Percentiles rank a stretch among this genome's conserved stretches.
Conservation (phyloP, 176 grass and related monocot genomes). For the Zea luxurians region DNA sequence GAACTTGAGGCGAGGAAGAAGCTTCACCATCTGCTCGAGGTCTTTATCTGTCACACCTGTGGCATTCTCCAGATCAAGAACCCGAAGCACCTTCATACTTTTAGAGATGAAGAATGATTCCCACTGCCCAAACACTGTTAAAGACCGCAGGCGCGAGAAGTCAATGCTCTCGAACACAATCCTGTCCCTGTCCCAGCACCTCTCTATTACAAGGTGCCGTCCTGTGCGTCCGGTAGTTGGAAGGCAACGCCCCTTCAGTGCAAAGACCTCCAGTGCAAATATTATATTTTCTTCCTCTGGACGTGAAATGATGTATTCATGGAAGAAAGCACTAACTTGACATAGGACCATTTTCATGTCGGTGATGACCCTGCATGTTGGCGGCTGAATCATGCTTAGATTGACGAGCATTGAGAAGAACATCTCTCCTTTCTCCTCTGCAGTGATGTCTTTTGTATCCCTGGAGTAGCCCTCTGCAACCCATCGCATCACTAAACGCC, state of each 20-base stretch:
- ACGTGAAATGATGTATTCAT: background rate
- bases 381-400: background rate
- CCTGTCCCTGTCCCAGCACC: background rate
- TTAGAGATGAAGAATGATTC: background rate
- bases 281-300: background rate
- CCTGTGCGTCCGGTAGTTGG: background rate
- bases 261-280: slow-evolving; percentile 5
- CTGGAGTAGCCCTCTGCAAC: background rate
- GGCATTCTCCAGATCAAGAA: background rate
- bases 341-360: background rate
- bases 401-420: background rate
- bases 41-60: background rate
- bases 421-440: background rate
- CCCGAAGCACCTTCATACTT: background rate
- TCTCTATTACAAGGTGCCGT: background rate
- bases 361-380: background rate
- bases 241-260: background rate
- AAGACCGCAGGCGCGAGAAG: background rate
- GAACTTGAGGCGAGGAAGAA: background rate
- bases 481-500: slow-evolving; percentile 5
- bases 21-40: background rate
- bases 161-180: background rate
- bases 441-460: background rate
- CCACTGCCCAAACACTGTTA: background rate
- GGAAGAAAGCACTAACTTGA: slow-evolving; percentile 8